Evolutionary conservation across 305 asterid genomes (phyloP).

Genomic region (Fraxinus dipetala): DNA sequence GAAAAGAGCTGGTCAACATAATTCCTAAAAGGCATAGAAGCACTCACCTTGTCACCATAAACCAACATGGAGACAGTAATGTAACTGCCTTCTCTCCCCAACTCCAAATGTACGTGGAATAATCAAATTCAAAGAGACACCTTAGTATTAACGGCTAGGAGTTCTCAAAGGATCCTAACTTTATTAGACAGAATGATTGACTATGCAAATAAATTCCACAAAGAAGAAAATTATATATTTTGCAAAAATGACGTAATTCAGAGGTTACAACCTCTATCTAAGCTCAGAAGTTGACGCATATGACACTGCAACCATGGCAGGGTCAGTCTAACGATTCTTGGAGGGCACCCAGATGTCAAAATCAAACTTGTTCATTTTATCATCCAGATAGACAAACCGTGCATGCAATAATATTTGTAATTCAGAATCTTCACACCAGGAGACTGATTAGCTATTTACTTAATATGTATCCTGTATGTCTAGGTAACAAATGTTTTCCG

Average conservation of each 20-base stretch:
- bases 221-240: constrained; percentile 24
- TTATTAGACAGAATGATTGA: constrained; percentile 22
- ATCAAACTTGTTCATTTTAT: constrained; percentile 47
- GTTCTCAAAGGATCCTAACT: constrained; percentile 20
- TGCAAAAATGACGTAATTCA: constrained; percentile 19
- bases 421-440: constrained; percentile 49
- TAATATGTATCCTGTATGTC: constrained; percentile 25
- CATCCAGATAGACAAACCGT: constrained; percentile 44
- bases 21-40: constrained; percentile 22
- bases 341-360: constrained; percentile 51
- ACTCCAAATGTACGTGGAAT: constrained; percentile 2
- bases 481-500: constrained; percentile 26
- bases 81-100: constrained; percentile 1
- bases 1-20: constrained; percentile 15
- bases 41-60: constrained; percentile 22
- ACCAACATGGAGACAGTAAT: constrained; percentile 22
- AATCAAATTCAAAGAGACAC: background rate
- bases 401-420: constrained; percentile 60
- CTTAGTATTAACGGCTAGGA: constrained; percentile 22
- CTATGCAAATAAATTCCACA: constrained; percentile 27
- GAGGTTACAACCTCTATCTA: constrained; percentile 32
- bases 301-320: constrained; percentile 38
- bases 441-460: constrained; percentile 41
- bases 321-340: constrained; percentile 47
- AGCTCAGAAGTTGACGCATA: constrained; percentile 37